Evolutionary conservation across 768 basidiomycete genomes (phyloP).

Genomic region (Termitomyces sp.): DNA sequence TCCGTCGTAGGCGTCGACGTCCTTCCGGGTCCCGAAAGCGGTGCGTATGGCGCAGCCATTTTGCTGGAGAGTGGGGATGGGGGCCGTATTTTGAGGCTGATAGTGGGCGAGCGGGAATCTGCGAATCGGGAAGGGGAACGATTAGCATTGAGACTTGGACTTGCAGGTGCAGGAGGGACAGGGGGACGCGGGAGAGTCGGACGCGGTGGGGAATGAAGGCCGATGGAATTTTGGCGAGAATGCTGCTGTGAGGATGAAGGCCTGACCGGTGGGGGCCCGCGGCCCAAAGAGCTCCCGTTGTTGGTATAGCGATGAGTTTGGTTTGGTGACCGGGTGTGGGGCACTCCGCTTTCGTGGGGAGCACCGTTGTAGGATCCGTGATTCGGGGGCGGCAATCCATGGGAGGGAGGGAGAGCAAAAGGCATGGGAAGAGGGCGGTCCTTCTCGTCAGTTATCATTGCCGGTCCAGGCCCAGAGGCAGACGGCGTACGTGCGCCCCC

Average conservation of each 20-base stretch:
- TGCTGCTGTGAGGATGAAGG: slow-evolving; percentile 14
- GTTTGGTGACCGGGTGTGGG: slow-evolving; percentile 32
- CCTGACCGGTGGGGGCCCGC: slow-evolving; percentile 16
- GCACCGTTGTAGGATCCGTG: slow-evolving; percentile 22
- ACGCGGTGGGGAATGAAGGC: slow-evolving; percentile 32
- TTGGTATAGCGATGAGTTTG: slow-evolving; percentile 36
- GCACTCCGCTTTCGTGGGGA: slow-evolving; percentile 5
- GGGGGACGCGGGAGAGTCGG: slow-evolving; percentile 16
- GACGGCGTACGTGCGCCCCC: slow-evolving; percentile 17
- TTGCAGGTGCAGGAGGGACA: slow-evolving; percentile 20
- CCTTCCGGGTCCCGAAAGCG: slow-evolving; percentile 18
- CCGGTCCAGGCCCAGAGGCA: slow-evolving; percentile 11
- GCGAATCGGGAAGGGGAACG: slow-evolving; percentile 24
- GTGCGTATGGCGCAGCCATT: slow-evolving; percentile 14
- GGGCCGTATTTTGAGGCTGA: slow-evolving; percentile 27
- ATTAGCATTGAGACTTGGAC: slow-evolving; percentile 15
- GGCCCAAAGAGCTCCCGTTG: slow-evolving; percentile 13
- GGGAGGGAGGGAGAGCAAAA: slow-evolving; percentile 39
- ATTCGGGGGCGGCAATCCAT: slow-evolving; percentile 10
- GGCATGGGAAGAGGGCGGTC: slow-evolving; percentile 51
- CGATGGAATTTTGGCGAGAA: slow-evolving; percentile 22
- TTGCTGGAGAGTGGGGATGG: slow-evolving; percentile 22
- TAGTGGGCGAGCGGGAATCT: slow-evolving; percentile 21
- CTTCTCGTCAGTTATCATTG: slow-evolving; percentile 37
- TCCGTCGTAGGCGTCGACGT: slow-evolving; percentile 21